Base-by-base conservation (phyloP, 345 rosid genomes). In the Leavenworthia alabamica region DNA sequence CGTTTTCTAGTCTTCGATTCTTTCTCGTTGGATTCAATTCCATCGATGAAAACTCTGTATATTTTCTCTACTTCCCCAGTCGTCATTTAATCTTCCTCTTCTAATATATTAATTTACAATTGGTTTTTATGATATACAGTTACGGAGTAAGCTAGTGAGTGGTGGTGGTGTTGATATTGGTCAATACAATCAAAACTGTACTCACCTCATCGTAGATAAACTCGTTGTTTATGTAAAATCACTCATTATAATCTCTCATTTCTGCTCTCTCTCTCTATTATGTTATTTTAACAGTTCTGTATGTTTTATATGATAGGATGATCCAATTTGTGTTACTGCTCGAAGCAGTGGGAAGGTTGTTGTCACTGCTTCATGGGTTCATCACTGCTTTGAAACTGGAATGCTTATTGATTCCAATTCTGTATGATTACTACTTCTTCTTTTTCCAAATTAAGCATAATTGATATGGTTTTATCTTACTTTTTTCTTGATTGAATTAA, bases 321-420 rank as follows among this genome's bases (percentile, higher is more conserved):
- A 89, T 80, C 83, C 97, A 10, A 26, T 71, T 12, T 90, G 96
- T 71, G 82, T 71, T 36, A 68, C 83, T 51, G 96, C 97, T 60
- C 82, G 92, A 64, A 73, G 57, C n/a, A 81, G 79, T 56, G 89
- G 96, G 35, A 94, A 86, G 55, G 77, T 73, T 11, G 76, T 94
- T 46, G 89, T 87, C 28, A 87, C 86, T 0, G 79, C 79, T 3
- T 72, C 87, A 51, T 94, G 99, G 97, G 95, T 94, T 53, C 81
- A 88, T 73, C 96, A 88, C 68, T 75, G 95, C 73, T 76, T 73
- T 49, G 96, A 88, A 54, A 36, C 67, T 60, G 97, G 95, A 70
- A 64, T 82, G 81, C 77, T 79, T 11, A 76, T 79, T 16, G 90
- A 94, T 74, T 67, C 83, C 2, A 66, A 83, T 57, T 66, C 50